phyloP scores from a whole-genome alignment of 768 basidiomycete species.

The Cystobasidium tubakii region DNA sequence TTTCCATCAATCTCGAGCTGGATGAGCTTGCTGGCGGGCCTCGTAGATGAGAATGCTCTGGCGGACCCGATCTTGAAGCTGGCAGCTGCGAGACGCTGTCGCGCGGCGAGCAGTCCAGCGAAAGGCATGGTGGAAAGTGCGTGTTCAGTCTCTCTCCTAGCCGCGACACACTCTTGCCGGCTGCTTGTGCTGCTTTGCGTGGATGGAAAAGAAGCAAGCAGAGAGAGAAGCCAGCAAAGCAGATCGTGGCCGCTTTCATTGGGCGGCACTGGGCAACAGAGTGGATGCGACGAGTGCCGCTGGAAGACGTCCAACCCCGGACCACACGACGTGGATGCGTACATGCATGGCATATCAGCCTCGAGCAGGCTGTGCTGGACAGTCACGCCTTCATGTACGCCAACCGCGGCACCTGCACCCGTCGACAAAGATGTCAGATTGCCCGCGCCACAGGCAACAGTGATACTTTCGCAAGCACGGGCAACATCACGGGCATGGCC shows the following conservation, averaged over 20 bases:
- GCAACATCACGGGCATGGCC: too few species aligned
- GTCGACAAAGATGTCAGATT: too few species aligned
- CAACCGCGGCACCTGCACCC: too few species aligned
- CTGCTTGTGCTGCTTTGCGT: too few species aligned
- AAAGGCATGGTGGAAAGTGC: not conserved
- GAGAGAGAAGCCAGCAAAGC: not conserved
- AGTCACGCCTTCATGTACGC: too few species aligned
- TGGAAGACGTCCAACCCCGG: too few species aligned
- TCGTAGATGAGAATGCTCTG: not conserved
- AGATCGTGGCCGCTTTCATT: not conserved
- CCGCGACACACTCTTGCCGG: not conserved
- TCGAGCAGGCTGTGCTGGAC: too few species aligned
- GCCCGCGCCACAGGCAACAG: too few species aligned
- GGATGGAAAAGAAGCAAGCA: not conserved
- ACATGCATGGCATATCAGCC: too few species aligned
- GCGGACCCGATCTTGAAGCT: not conserved
- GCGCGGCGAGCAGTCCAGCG: not conserved
- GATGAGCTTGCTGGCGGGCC: slow-evolving; percentile 11
- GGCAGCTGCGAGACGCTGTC: not conserved
- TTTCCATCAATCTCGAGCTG: slow-evolving; percentile 67
- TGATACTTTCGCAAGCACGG: too few species aligned
- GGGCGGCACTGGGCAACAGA: not conserved
- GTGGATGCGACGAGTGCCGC: too few species aligned
- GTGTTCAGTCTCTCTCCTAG: not conserved
- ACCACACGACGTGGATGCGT: too few species aligned